Base-by-base conservation (phyloP, 2,329 filamentous ascomycete species). In the Fusarium marasasianum region DNA sequence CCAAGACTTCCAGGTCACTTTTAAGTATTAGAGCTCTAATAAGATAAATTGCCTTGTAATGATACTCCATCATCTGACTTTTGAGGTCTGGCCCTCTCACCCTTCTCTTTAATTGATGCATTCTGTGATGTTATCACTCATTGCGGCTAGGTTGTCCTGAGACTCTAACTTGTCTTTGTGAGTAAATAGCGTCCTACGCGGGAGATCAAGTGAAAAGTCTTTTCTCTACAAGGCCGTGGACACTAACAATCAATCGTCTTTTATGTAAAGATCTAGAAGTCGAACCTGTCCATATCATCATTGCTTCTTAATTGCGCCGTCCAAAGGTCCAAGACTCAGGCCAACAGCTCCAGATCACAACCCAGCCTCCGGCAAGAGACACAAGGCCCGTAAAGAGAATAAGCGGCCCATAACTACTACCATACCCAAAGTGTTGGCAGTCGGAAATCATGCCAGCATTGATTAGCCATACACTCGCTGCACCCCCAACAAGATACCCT, bases 141-240 rank as follows among this genome's bases (percentile, higher is more conserved):
- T 12, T 8, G 15, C 11, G 7, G 43, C 5, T 24, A 18, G 43
- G n/a, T 8, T 18, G 24, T 6, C n/a, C 41, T 44, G 33, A 35
- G 1, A 0, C 14, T 35, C 1, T 35, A 5, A 13, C 15, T 4
- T 13, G n/a, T 13, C 5, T 6, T 13, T 24, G 3, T 3, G 5
- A 44, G 15, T 24, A 31, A 31, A 31, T 26, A 26, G 5, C 24
- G 24, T 26, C 24, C 24, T 26, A 26, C 24, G 24, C 24, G 24
- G 24, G 24, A 26, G 24, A 26, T 26, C 24, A 26, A 26, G 24
- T 26, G 24, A 26, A 26, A 26, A 26, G 24, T 26, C 24, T 26
- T 26, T 26, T 26, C 24, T 26, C 24, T 26, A 26, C 24, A 26
- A 26, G 24, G 24, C 24, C 24, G 24, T 26, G 24, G 24, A 26